Base-by-base conservation (phyloP, 2,329 filamentous ascomycete species). In the Cladorrhinum sp. region DNA sequence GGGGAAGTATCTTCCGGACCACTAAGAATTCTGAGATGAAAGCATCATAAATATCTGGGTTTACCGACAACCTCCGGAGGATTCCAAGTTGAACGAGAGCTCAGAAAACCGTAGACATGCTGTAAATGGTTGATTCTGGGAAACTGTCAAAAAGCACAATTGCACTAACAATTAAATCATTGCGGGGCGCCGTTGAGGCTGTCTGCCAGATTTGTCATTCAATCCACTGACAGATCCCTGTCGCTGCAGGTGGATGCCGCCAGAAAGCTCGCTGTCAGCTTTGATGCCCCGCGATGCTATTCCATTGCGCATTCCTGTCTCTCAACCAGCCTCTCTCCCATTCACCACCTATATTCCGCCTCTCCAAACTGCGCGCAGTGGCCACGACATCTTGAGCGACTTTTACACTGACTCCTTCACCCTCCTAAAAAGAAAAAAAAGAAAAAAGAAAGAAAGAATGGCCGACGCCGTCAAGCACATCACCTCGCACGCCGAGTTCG, bases 401-500 rank as follows among this genome's bases (percentile, higher is more conserved):
- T n/a, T 26, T 18, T n/a, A 10, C 7, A 21, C 21, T 12, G n/a
- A 23, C 16, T 20, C 3, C 46, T 16, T 24, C 50, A 10, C 36
- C 20, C 24, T 16, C 12, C n/a, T n/a, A n/a, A 9, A 36, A 36
- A 10, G 14, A 36, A 5, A 10, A 18, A 2, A 57, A 60, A n/a
- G n/a, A n/a, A n/a, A 9, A 36, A 36, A 10, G 14, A 36, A 5
- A 10, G 5, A 2, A 57, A 60, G 26, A 49, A 68, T 68, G 67
- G 48, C 61, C 58, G 64, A 66, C 60, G 9, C 56, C 1, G 65
- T 72, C 66, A 67, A 73, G 61, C 73, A 78, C 67, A 75, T 83
- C 70, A 73, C 69, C 60, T 72, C 75, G 54, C 73, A 74, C 65
- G 68, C 74, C 55, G 75, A 84, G 66, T 83, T 85, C 68, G 71